Evolutionary conservation across 2,329 filamentous ascomycete species (phyloP).

Genomic region (Hysterium pulicare): DNA sequence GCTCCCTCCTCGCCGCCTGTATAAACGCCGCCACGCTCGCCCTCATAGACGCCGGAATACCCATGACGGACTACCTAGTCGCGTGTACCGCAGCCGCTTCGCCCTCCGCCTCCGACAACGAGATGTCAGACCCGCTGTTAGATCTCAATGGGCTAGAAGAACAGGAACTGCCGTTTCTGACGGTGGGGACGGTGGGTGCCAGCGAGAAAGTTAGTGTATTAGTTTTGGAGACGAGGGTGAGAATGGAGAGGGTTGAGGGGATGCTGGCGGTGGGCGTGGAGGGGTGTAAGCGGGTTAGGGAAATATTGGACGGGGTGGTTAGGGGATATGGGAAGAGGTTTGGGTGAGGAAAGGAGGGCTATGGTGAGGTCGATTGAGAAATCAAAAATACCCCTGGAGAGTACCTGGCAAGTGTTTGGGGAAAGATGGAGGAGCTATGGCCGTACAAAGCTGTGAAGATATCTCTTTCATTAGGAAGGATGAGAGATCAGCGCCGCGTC

Average conservation of each 20-base stretch:
- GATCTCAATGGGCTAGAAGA: conserved; percentile 79
- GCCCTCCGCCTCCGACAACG: conserved; percentile 58
- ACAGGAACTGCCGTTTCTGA: conserved; percentile 83
- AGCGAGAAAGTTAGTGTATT: conserved; percentile 74
- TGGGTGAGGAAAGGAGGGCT: neutral
- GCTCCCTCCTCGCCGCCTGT: conserved; percentile 81
- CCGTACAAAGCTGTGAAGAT: too few species aligned
- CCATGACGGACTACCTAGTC: conserved; percentile 87
- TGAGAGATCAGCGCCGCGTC: too few species aligned
- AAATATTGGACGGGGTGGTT: conserved; percentile 77
- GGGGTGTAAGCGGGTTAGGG: conserved; percentile 81
- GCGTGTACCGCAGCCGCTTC: conserved; percentile 85
- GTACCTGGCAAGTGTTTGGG: neutral
- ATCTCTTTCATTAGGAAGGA: too few species aligned
- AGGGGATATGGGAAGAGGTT: conserved; percentile 25
- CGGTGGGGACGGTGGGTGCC: conserved; percentile 73
- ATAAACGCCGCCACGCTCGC: conserved; percentile 90
- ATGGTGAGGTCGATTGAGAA: neutral
- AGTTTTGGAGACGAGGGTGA: conserved; percentile 85
- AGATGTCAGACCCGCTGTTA: conserved; percentile 70
- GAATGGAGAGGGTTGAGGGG: conserved; percentile 75
- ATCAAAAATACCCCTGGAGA: neutral
- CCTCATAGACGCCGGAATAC: conserved; percentile 89
- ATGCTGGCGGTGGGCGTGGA: conserved; percentile 93
- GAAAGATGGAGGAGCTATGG: too few species aligned